Base-by-base conservation (phyloP, 164 flowering plant genomes). In the Vitis riparia region DNA sequence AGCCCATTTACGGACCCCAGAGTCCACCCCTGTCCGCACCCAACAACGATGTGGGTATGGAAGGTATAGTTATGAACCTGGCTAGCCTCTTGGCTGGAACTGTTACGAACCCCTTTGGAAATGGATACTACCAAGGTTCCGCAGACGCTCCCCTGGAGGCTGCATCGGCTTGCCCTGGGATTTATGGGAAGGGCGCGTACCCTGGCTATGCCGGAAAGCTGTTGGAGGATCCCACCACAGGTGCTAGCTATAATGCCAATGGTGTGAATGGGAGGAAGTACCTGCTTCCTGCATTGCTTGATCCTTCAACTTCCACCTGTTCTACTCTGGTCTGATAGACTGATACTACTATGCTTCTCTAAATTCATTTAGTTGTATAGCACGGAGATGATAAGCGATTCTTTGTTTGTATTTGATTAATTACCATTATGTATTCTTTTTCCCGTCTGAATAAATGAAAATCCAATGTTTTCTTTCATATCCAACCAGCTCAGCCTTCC, bases 1-100 rank as follows among this genome's bases (percentile, higher is more conserved):
- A 83, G 75, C 90, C 90, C 50, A 73, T 81, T 50, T 87, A 85
- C 63, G 90, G 90, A 48, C 90, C 90, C 1, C 88, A 87, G 71
- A 59, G 27, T 67, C 77, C 86, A 5, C 81, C 90, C 0, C 58
- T 87, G 67, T 74, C 80, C 2, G 82, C 90, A 0, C 90, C 90
- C 3, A 85, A 85, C 78, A 77, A 74, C 50, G 88, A 86, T 19
- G 84, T 85, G 56, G 90, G 87, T 10, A 11, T 85, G 9, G 90
- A 87, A 65, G 88, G 87, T 0, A 77, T 85, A 81, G 78, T 87
- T 2, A 82, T 83, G 37, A 87, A 81, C 62, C 51, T 87, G 69
- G 87, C 83, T 8, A 79, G 78, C 64, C 73, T 84, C 1, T 60
- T 87, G 70, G 90, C 90, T 0, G 88, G 85, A 29, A 81, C 88